Evolutionary conservation across 2,329 filamentous ascomycete genomes (phyloP).

Genomic region (Monilinia laxa): DNA sequence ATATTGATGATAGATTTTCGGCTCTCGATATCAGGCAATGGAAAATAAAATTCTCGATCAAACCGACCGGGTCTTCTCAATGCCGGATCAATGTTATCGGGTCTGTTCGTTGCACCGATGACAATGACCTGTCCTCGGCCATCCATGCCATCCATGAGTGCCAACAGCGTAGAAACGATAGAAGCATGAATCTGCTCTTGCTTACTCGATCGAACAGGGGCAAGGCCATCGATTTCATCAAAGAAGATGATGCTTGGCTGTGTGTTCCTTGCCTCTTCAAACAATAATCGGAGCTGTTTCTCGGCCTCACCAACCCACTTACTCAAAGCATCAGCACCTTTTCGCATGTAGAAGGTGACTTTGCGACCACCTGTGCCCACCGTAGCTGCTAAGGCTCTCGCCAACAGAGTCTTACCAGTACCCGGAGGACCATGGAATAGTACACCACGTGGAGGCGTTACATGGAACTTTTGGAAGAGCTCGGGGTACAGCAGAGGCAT

Average conservation of each 20-base stretch:
- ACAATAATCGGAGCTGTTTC: constrained; percentile 86
- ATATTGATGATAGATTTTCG: constrained; percentile 89
- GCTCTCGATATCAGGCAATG: constrained; percentile 77
- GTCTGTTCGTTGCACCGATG: constrained; percentile 96
- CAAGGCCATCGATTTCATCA: constrained; percentile 95
- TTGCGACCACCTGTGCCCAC: constrained; percentile 87
- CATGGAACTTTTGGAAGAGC: constrained; percentile 85
- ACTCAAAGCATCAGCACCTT: constrained; percentile 93
- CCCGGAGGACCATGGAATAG: constrained; percentile 96
- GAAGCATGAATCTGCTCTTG: constrained; percentile 98
- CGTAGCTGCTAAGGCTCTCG: constrained; percentile 86
- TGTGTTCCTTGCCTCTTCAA: constrained; percentile 92
- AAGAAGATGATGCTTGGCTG: constrained; percentile 99
- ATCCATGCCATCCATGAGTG: constrained; percentile 97
- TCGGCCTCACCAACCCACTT: constrained; percentile 99
- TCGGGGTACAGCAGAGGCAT: constrained; percentile 93
- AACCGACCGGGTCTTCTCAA: constrained; percentile 90
- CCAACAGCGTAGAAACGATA: constrained; percentile 91
- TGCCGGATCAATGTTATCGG: constrained; percentile 95
- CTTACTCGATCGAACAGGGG: constrained; percentile 93
- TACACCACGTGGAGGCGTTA: constrained; percentile 91
- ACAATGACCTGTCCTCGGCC: constrained; percentile 98
- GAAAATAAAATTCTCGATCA: constrained; percentile 97
- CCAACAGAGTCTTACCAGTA: constrained; percentile 92
- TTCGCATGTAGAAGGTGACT: constrained; percentile 99